These are phyloP conservation scores for Pestalotiopsis sp. DNA, from an alignment of 2,329 filamentous ascomycete genomes.

Conservation along the genomic window DNA sequence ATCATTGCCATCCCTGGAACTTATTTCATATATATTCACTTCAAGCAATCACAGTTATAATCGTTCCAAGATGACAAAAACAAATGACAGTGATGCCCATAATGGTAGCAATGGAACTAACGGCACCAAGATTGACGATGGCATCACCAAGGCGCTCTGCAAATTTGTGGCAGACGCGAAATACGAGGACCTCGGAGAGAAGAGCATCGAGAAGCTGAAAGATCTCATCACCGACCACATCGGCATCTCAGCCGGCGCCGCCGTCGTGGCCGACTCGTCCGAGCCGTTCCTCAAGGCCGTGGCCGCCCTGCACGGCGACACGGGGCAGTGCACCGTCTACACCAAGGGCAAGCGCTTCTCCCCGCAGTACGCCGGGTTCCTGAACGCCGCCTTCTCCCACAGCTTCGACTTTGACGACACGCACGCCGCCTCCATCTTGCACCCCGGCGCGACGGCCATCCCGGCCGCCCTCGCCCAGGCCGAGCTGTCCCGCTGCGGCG, in stretches of 20 bases:
- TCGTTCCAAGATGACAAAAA: not conserved
- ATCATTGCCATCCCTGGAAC: not conserved
- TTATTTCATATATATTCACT: too few relatives aligned
- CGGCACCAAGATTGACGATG: not conserved
- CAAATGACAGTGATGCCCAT: not conserved
- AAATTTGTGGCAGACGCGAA: constrained; percentile 20
- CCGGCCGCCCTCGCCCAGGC: constrained; percentile 31
- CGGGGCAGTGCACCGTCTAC: constrained; percentile 32
- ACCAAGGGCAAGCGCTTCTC: constrained; percentile 31
- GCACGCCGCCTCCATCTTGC: constrained; percentile 38
- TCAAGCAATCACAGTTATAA: too few relatives aligned
- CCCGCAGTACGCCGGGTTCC: constrained; percentile 38
- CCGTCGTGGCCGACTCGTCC: constrained; percentile 21
- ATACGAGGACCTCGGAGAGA: constrained; percentile 16
- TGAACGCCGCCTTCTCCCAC: constrained; percentile 43
- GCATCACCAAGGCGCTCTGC: constrained; percentile 18
- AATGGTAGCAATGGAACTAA: not conserved
- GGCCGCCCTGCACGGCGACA: constrained; percentile 23
- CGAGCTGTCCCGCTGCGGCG: constrained; percentile 28
- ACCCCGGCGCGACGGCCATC: constrained; percentile 40
- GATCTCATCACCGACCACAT: constrained; percentile 25
- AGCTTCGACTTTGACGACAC: constrained; percentile 47
- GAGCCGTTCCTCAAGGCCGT: constrained; percentile 34
- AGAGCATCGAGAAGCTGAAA: constrained; percentile 21
- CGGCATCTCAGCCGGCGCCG: constrained; percentile 24